Conservation (phyloP, 2,329 filamentous ascomycete species). For the Ascosphaera aggregata region DNA sequence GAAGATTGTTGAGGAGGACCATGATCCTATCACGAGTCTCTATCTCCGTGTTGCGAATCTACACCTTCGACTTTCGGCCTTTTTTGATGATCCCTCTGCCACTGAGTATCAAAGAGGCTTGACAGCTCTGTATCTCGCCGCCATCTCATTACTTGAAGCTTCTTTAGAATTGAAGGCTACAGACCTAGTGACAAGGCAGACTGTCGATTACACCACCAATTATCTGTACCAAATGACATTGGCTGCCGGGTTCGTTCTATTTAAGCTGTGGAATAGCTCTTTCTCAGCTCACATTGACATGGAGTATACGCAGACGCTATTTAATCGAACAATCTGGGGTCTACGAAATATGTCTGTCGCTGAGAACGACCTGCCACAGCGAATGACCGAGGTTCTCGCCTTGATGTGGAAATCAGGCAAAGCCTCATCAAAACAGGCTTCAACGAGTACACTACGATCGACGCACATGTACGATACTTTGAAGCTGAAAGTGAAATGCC, state of each 20-base stretch:
- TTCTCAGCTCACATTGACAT: constrained; percentile 33
- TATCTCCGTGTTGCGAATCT: constrained; percentile 24
- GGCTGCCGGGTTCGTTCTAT: constrained; percentile 37
- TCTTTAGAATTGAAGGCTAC: constrained; percentile 21
- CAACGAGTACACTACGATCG: constrained; percentile 22
- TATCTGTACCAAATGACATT: constrained; percentile 46
- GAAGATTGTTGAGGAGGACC: constrained; percentile 22
- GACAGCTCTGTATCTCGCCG: constrained; percentile 21
- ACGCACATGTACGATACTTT: constrained; percentile 22
- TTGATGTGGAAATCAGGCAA: constrained; percentile 36
- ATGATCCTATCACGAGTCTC: constrained; percentile 19
- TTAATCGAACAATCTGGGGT: constrained; percentile 33
- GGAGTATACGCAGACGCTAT: constrained; percentile 31
- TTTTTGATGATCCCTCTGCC: constrained; percentile 24
- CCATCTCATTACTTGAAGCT: constrained; percentile 23
- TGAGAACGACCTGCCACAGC: constrained; percentile 38
- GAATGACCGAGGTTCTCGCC: constrained; percentile 40
- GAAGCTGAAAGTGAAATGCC: constrained; percentile 39
- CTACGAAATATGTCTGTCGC: constrained; percentile 36
- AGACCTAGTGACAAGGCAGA: constrained; percentile 15
- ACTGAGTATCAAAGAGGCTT: constrained; percentile 24
- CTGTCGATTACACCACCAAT: constrained; percentile 30
- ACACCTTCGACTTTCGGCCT: constrained; percentile 25
- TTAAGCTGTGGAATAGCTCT: constrained; percentile 43
- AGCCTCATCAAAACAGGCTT: constrained; percentile 6